Base-by-base conservation (phyloP, 805 yeast species). In the Nakazawaea wyomingensis region DNA sequence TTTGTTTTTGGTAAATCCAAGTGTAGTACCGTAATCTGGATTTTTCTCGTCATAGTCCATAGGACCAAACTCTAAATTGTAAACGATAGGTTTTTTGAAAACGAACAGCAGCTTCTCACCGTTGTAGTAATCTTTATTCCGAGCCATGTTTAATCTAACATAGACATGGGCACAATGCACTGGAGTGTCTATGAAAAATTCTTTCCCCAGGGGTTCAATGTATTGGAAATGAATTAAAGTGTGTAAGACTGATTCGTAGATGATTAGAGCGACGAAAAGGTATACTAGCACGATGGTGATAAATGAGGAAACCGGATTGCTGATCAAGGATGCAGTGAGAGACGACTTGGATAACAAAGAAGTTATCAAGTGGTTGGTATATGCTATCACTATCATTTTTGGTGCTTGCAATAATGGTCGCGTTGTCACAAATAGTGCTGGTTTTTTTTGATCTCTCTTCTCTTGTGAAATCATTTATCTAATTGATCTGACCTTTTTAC, bases 61-160 rank as follows among this genome's bases (percentile, higher is more conserved):
- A 0, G 95, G 93, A 24, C 85, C 77, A 60, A 86, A 86, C 56
- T 85, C 95, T 50, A 84, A 71, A 57, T 84, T 85, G 56, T 80
- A 85, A 20, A 65, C 66, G 26, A 83, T 48, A 2, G 76, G 72
- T 19, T 55, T 59, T 4, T 51, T 42, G 17, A 65, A 47, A 37
- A 55, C 42, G 43, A 60, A 26, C 1, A 42, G 3, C 32, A 39
- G n/a, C 28, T 36, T 13, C 37, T 50, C 39, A n/a, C 46, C 48
- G 11, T 47, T 41, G 6, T 52, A 48, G 1, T 49, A 45, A 4
- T 50, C 48, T 22, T 43, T 29, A 5, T 51, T 48, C 3, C 54
- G 47, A 1, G 60, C 45, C 3, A 77, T 54, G 43, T 78, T 73
- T 39, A 83, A 65, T 20, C 74, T 61, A 5, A 79, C 73, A 48